Evolutionary conservation across 306 rosid species (phyloP).

Genomic region (Ormosia emarginata): DNA sequence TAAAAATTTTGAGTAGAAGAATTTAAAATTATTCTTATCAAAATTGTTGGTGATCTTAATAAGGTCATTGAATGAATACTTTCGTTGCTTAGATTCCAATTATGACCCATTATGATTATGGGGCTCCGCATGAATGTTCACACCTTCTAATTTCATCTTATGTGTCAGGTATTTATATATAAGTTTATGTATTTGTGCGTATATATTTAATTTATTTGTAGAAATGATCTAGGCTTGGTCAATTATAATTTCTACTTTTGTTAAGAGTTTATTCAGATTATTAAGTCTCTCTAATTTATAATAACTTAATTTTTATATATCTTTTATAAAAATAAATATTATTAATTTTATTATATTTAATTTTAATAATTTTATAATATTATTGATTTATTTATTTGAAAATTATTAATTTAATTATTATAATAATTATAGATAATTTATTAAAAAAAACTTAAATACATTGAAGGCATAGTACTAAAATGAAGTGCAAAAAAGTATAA

Average conservation of each 20-base stretch:
- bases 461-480: too few species aligned
- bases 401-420: too few species aligned
- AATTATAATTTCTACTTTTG: not conserved
- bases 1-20: too few species aligned
- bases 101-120: not conserved
- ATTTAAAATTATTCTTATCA: too few species aligned
- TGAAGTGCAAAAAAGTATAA: too few species aligned
- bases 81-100: constrained; percentile 22
- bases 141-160: constrained; percentile 55
- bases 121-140: not conserved
- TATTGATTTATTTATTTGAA: too few species aligned
- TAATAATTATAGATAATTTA: too few species aligned
- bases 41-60: constrained; percentile 41
- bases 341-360: too few species aligned
- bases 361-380: too few species aligned
- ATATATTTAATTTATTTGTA: not conserved
- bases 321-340: too few species aligned
- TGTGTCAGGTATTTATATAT: constrained; percentile 70
- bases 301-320: too few species aligned
- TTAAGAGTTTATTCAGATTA: not conserved
- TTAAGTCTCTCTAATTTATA: not conserved
- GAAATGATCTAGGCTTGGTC: not conserved
- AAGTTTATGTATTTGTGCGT: not conserved
- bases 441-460: too few species aligned
- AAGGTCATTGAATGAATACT: constrained; percentile 36